Percentiles rank a stretch among this genome's conserved stretches.
These are phyloP conservation scores for Speleostelium caveatum DNA, from an alignment of 78 protist genomes.

Conservation along the genomic window DNA sequence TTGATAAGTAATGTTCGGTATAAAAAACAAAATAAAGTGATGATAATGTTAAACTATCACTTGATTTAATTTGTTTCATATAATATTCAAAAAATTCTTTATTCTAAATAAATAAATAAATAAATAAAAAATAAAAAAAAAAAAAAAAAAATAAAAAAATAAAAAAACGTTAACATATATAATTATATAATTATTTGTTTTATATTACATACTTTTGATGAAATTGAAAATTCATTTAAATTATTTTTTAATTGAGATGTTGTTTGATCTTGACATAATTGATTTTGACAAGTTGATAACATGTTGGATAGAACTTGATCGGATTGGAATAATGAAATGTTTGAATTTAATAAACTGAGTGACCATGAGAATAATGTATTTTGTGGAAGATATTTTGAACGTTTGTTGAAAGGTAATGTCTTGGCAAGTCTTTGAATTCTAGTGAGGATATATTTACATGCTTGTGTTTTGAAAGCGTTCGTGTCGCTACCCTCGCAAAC, in stretches of 20 bases:
- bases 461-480: background rate
- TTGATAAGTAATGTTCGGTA: background rate
- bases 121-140: too few species aligned
- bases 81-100: conserved; percentile 3
- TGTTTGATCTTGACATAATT: conserved; percentile 1
- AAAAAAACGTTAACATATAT: too few species aligned
- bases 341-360: background rate
- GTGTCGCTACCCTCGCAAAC: background rate
- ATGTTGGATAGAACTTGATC: background rate
- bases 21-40: conserved; percentile 1
- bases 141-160: too few species aligned
- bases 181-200: too few species aligned
- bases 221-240: background rate
- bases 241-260: conserved; percentile 7
- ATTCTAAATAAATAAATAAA: too few species aligned
- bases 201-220: background rate
- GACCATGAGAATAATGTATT: conserved; percentile 25
- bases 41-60: background rate
- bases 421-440: conserved; percentile 4
- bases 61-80: conserved; percentile 3
- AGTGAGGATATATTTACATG: conserved; percentile 7
- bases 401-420: background rate
- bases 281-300: background rate
- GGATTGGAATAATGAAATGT: background rate
- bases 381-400: conserved; percentile 33